These are phyloP conservation scores for Coprinopsis cinerea DNA, from an alignment of 768 basidiomycete genomes.

Conservation along the genomic window DNA sequence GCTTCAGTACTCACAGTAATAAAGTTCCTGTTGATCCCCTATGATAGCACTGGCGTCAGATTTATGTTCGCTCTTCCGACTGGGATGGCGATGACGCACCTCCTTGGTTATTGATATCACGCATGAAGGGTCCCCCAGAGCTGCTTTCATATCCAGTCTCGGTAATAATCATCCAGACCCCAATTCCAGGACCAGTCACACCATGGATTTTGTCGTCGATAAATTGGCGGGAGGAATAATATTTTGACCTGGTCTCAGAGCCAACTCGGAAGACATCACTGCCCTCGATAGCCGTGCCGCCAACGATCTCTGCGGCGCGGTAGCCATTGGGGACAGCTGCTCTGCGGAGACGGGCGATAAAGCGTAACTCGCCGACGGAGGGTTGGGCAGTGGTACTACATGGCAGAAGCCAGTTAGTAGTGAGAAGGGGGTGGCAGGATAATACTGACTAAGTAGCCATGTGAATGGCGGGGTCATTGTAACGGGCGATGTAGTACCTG, in stretches of 20 bases:
- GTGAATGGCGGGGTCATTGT: conserved; percentile 31
- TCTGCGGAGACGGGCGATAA: conserved; percentile 27
- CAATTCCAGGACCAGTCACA: conserved; percentile 26
- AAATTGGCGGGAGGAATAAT: conserved; percentile 30
- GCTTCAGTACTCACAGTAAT: conserved; percentile 24
- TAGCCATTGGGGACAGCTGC: conserved; percentile 24
- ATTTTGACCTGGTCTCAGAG: conserved; percentile 28
- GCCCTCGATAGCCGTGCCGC: conserved; percentile 32
- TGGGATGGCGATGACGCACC: conserved; percentile 12
- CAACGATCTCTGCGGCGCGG: conserved; percentile 21
- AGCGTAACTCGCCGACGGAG: conserved; percentile 32
- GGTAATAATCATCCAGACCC: conserved; percentile 27
- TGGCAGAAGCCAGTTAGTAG: background rate
- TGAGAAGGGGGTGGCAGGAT: background rate
- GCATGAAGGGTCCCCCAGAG: conserved; percentile 28
- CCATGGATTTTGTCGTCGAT: conserved; percentile 30
- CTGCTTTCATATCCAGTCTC: conserved; percentile 26
- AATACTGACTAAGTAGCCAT: conserved; percentile 31
- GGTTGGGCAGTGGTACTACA: conserved; percentile 28
- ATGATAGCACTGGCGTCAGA: background rate
- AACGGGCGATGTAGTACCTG: conserved; percentile 29
- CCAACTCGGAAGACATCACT: conserved; percentile 27
- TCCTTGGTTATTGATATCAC: conserved; percentile 33
- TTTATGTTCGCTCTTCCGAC: background rate
- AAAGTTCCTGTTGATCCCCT: conserved; percentile 25